phyloP scores from a whole-genome alignment of 805 yeast species.

The Lachancea mirantina region DNA sequence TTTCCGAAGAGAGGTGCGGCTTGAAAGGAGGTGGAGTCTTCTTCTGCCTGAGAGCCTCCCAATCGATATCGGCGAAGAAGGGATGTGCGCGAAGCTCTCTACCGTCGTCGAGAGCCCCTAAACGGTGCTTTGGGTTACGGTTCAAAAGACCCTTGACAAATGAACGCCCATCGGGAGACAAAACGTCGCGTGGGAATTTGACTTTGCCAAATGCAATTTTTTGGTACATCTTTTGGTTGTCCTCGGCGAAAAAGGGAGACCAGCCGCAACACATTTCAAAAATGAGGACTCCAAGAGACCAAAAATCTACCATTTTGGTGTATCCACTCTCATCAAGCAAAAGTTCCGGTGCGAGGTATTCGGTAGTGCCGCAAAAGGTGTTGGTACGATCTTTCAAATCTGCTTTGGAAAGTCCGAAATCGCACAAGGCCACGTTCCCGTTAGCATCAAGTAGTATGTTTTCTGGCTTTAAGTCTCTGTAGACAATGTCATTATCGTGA shows the following conservation, averaged over 20 bases:
- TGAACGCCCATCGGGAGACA: constrained; percentile 87
- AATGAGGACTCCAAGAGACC: constrained; percentile 95
- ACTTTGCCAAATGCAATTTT: constrained; percentile 98
- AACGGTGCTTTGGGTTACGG: constrained; percentile 90
- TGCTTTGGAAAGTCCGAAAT: constrained; percentile 93
- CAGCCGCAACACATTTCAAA: constrained; percentile 99
- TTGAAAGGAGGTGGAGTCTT: constrained; percentile 94
- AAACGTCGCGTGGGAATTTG: constrained; percentile 91
- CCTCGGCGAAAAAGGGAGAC: constrained; percentile 98
- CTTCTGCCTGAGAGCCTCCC: constrained; percentile 72
- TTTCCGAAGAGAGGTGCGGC: constrained; percentile 84
- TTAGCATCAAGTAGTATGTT: constrained; percentile 91
- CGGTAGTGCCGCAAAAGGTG: constrained; percentile 98
- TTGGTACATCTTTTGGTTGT: constrained; percentile 97
- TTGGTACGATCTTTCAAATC: constrained; percentile 85
- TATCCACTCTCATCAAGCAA: constrained; percentile 92
- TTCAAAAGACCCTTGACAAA: constrained; percentile 93
- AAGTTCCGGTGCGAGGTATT: constrained; percentile 95
- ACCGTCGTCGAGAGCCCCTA: constrained; percentile 89
- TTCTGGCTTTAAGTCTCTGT: constrained; percentile 95
- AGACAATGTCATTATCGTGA: constrained; percentile 92
- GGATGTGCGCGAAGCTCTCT: constrained; percentile 88
- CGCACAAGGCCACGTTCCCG: constrained; percentile 96
- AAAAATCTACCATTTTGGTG: constrained; percentile 97
- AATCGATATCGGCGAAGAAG: constrained; percentile 84